These are phyloP conservation scores for Fusarium decemcellulare DNA, from an alignment of 2,329 filamentous ascomycete species.

Conservation along the genomic window DNA sequence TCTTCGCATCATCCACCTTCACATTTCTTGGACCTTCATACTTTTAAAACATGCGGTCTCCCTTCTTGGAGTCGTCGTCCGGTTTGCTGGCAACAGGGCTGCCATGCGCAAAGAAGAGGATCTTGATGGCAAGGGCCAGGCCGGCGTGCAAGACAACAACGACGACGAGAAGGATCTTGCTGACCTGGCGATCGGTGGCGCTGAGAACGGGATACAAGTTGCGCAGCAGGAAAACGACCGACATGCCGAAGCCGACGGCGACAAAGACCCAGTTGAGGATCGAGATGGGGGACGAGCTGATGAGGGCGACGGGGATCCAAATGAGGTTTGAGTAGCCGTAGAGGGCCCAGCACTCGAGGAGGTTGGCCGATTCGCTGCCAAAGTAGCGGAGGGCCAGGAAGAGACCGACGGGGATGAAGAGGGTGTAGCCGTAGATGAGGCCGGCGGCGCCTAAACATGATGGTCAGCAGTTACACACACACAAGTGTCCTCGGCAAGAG, in stretches of 20 bases:
- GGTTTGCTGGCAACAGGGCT: conserved; percentile 65
- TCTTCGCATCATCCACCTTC: conserved; percentile 4
- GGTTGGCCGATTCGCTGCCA: conserved; percentile 91
- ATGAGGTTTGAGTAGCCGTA: conserved; percentile 98
- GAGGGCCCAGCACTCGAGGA: conserved; percentile 94
- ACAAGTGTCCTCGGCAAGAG: background rate
- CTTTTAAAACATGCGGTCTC: conserved; percentile 34
- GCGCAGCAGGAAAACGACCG: conserved; percentile 85
- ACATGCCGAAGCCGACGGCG: conserved; percentile 85
- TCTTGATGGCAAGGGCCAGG: conserved; percentile 94
- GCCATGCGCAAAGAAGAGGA: conserved; percentile 92
- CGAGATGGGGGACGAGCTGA: conserved; percentile 89
- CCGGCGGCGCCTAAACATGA: conserved; percentile 79
- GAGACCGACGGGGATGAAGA: conserved; percentile 85
- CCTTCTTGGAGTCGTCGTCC: conserved; percentile 42
- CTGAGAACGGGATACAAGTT: conserved; percentile 93
- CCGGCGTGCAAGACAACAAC: conserved; percentile 90
- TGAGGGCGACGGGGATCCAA: conserved; percentile 94
- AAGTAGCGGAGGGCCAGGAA: conserved; percentile 96
- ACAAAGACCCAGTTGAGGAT: conserved; percentile 96
- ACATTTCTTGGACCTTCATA: background rate
- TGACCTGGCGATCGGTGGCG: conserved; percentile 92
- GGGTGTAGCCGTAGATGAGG: conserved; percentile 95
- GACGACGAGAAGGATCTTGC: conserved; percentile 86
- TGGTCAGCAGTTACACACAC: conserved; percentile 18